Conservation (phyloP, 2,329 filamentous ascomycete genomes). For the Phyllachora maydis region DNA sequence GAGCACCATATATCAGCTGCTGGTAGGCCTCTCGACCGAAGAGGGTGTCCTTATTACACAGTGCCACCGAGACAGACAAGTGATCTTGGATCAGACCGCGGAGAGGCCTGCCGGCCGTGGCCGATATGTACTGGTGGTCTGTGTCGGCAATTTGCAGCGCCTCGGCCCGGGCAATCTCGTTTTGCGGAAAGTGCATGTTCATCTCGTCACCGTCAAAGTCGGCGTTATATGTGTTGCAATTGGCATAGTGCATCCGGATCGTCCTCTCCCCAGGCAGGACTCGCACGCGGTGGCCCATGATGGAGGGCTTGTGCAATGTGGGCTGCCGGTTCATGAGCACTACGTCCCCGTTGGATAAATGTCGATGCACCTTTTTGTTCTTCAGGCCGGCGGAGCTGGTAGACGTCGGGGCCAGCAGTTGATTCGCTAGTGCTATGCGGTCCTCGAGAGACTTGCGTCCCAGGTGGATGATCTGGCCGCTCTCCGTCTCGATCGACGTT, state of each 20-base stretch:
- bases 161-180: slow-evolving; percentile 82
- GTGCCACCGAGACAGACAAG: slow-evolving; percentile 78
- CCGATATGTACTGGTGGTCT: slow-evolving; percentile 90
- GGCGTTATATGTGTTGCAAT: slow-evolving; percentile 98
- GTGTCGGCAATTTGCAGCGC: slow-evolving; percentile 87
- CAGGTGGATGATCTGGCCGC: slow-evolving; percentile 75
- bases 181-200: slow-evolving; percentile 99
- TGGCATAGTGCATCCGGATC: slow-evolving; percentile 98
- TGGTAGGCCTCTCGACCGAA: slow-evolving; percentile 80
- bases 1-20: slow-evolving; percentile 75
- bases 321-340: slow-evolving; percentile 98
- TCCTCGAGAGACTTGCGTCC: slow-evolving; percentile 78
- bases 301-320: slow-evolving; percentile 93
- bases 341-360: slow-evolving; percentile 90
- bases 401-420: slow-evolving; percentile 69
- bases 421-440: slow-evolving; percentile 74
- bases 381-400: slow-evolving; percentile 52
- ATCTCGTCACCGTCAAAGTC: slow-evolving; percentile 99
- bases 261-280: slow-evolving; percentile 91
- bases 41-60: slow-evolving; percentile 82
- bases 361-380: slow-evolving; percentile 92
- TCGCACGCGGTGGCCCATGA: slow-evolving; percentile 91
- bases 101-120: slow-evolving; percentile 80
- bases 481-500: slow-evolving; percentile 85
- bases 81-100: slow-evolving; percentile 97